phyloP scores from a whole-genome alignment of 768 basidiomycete genomes.

The Fomitopsis pulvina region DNA sequence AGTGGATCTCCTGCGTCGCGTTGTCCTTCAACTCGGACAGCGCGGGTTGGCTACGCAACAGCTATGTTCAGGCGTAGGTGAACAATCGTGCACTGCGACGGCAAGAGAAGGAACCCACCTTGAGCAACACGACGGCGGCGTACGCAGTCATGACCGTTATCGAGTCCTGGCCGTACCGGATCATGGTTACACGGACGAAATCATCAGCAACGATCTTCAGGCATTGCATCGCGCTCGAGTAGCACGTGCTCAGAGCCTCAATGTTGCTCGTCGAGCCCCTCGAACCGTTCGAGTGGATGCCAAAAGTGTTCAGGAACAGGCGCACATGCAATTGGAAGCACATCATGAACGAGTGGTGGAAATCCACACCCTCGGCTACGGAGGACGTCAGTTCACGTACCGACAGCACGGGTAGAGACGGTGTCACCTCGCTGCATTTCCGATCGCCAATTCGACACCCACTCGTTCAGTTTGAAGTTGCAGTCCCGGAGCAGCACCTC shows the following conservation, averaged over 20 bases:
- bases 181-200: conserved; percentile 65
- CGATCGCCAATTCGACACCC: conserved; percentile 65
- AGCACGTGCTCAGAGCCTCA: conserved; percentile 66
- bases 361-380: conserved; percentile 63
- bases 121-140: conserved; percentile 73
- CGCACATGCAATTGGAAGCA: conserved; percentile 75
- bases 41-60: conserved; percentile 60
- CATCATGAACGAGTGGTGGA: conserved; percentile 69
- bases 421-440: conserved; percentile 63
- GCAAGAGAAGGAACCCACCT: conserved; percentile 50
- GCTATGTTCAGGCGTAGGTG: too few relatives aligned
- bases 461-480: conserved; percentile 65
- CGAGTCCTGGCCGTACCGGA: conserved; percentile 84
- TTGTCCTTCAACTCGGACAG: conserved; percentile 52
- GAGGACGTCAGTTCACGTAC: conserved; percentile 1
- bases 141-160: conserved; percentile 85
- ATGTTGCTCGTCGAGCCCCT: conserved; percentile 29
- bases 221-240: conserved; percentile 64
- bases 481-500: conserved; percentile 66
- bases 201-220: conserved; percentile 68
- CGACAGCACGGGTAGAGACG: background rate
- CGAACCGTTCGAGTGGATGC: conserved; percentile 57
- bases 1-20: conserved; percentile 58
- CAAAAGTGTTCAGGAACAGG: conserved; percentile 81
- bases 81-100: too few relatives aligned